Evolutionary conservation across 495 filamentous ascomycete genomes (phyloP).

Genomic region (Talaromyces borbonicus): DNA sequence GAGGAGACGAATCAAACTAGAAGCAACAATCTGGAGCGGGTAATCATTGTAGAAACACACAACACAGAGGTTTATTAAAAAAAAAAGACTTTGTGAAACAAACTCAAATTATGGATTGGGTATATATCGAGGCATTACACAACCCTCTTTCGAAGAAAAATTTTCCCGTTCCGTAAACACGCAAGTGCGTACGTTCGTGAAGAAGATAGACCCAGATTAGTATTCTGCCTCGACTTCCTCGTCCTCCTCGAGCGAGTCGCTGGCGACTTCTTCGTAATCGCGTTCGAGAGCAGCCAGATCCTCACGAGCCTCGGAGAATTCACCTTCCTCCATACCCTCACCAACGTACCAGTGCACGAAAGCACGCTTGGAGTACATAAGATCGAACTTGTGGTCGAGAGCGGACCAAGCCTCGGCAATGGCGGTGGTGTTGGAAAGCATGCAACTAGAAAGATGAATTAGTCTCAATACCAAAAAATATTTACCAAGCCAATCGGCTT

Average conservation of each 20-base stretch:
- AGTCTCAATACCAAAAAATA: slow-evolving; percentile 7
- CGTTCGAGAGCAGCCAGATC: slow-evolving; percentile 95
- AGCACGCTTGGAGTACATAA: slow-evolving; percentile 99
- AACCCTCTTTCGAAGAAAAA: slow-evolving; percentile 7
- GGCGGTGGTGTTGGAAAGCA: slow-evolving; percentile 98
- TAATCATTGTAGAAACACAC: neutral
- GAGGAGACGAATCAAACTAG: neutral
- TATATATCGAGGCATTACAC: slow-evolving; percentile 10
- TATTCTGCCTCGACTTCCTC: slow-evolving; percentile 91
- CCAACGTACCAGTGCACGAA: slow-evolving; percentile 99
- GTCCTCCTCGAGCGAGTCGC: slow-evolving; percentile 86
- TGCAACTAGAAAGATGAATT: slow-evolving; percentile 55
- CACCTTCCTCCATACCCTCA: slow-evolving; percentile 99
- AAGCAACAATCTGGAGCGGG: neutral
- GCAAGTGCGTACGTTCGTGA: neutral
- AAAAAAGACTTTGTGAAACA: neutral
- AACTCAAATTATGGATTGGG: slow-evolving; percentile 9
- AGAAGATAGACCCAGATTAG: slow-evolving; percentile 39
- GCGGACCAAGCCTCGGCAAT: slow-evolving; percentile 98
- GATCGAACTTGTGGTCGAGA: slow-evolving; percentile 96
- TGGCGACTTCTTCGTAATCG: slow-evolving; percentile 98
- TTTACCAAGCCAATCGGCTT: neutral
- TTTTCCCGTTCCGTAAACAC: neutral
- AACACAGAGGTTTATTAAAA: neutral
- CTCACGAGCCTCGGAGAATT: slow-evolving; percentile 98